Base-by-base conservation (phyloP, 257 asterid genomes). In the Echites panduratus region DNA sequence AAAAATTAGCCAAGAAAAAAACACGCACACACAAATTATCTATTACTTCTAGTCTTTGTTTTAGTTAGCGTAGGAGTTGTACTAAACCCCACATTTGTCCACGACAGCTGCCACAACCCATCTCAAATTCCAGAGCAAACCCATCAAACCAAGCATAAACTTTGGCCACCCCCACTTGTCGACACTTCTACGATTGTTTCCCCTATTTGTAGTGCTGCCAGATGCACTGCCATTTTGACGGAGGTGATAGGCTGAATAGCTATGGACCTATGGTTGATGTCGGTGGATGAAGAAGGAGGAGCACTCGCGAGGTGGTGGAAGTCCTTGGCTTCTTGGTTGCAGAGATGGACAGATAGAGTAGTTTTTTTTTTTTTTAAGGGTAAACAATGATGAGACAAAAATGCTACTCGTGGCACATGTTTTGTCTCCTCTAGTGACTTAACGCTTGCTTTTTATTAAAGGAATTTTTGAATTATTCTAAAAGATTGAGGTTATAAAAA, bases 31-130 rank as follows among this genome's bases (percentile, higher is more conserved):
- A 24, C 79, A 20, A 80, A 64, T 65, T 68, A 27, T 70, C 22
- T 38, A 13, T 29, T 40, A 24, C 43, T 38, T 45, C 68, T 78
- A n/a, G n/a, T 20, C 62, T 35, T 63, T 7, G 48, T 0, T 22
- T 12, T 54, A 14, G n/a, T n/a, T n/a, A n/a, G n/a, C n/a, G n/a
- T n/a, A n/a, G n/a, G n/a, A n/a, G n/a, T n/a, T n/a, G 20, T 44
- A 17, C 32, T 59, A 72, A 43, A 59, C 35, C 57, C 45, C 70
- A 3, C 70, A 57, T 43, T 65, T 41, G 43, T 49, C 57, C 59
- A 90, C 89, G 96, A 96, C 96, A 76, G 85, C 88, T 50, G 76
- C 89, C 9, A 78, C 90, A 40, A 32, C 91, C 59, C 86, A 82
- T 64, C 87, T 88, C 82, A 86, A 86, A 58, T 83, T 83, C 81